These are phyloP conservation scores for Babjeviella inositovora DNA, from an alignment of 805 yeast species.

Conservation along the genomic window DNA sequence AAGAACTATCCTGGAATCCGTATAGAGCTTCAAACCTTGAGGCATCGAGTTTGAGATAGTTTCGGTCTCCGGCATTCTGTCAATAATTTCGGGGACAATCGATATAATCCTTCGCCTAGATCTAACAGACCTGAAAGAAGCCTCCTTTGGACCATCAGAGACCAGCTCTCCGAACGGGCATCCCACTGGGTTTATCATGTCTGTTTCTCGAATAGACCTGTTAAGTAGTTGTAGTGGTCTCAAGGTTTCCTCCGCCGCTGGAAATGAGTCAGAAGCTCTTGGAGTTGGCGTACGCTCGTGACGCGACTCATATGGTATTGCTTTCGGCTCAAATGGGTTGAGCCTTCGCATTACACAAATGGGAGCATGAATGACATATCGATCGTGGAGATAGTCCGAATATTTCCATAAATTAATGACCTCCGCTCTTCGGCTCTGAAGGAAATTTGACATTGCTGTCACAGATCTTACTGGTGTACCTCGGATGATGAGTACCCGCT, in stretches of 20 bases:
- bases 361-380: slow-evolving; percentile 18
- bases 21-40: no score
- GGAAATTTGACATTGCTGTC: no score
- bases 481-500: no score
- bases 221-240: slow-evolving; percentile 1
- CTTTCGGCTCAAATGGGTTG: slow-evolving; percentile 4
- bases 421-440: no score
- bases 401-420: slow-evolving; percentile 9
- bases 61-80: no score
- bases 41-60: no score
- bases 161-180: neutral
- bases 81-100: no score
- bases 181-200: neutral
- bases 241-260: slow-evolving; percentile 1
- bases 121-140: no score
- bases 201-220: neutral
- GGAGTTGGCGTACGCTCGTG: slow-evolving; percentile 1
- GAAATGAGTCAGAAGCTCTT: slow-evolving; percentile 1
- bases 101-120: no score
- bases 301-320: slow-evolving; percentile 1
- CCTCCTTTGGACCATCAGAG: no score
- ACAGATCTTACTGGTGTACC: no score
- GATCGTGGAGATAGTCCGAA: slow-evolving; percentile 19
- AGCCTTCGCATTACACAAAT: slow-evolving; percentile 9
- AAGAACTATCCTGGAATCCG: no score